phyloP scores from a whole-genome alignment of 805 yeast species.

The Candida schatavii region DNA sequence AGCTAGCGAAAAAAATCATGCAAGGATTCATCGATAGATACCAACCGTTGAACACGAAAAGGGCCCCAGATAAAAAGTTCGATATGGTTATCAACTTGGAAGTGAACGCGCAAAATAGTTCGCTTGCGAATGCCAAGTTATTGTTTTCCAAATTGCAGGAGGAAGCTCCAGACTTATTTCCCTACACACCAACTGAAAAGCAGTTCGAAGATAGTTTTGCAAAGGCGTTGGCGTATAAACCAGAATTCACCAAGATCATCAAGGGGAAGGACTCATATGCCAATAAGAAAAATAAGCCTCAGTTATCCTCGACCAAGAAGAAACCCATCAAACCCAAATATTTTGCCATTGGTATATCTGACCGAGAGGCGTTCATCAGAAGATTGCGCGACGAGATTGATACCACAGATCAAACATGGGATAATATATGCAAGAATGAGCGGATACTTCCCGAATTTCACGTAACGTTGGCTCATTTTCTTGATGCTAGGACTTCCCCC shows the following conservation, averaged over 20 bases:
- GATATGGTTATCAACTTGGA: slow-evolving; percentile 62
- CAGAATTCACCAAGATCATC: slow-evolving; percentile 42
- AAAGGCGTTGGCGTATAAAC: slow-evolving; percentile 52
- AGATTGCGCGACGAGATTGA: background rate
- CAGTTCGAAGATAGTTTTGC: slow-evolving; percentile 47
- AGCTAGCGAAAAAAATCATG: slow-evolving; percentile 46
- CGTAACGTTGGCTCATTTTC: slow-evolving; percentile 59
- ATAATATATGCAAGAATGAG: too few species aligned
- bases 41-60: slow-evolving; percentile 49
- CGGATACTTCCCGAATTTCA: slow-evolving; percentile 58
- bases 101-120: slow-evolving; percentile 40
- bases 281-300: slow-evolving; percentile 6
- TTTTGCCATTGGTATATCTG: background rate
- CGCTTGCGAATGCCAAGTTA: slow-evolving; percentile 46
- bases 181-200: slow-evolving; percentile 39
- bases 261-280: slow-evolving; percentile 13
- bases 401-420: too few species aligned
- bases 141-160: slow-evolving; percentile 39
- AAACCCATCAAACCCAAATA: slow-evolving; percentile 1
- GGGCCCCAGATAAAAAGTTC: slow-evolving; percentile 63
- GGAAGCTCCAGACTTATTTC: slow-evolving; percentile 41
- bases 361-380: background rate
- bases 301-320: slow-evolving; percentile 8
- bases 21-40: slow-evolving; percentile 68
- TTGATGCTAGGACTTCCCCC: slow-evolving; percentile 10